These are phyloP conservation scores for Tricholoma bakamatsutake DNA, from an alignment of 768 basidiomycete genomes.

Conservation along the genomic window DNA sequence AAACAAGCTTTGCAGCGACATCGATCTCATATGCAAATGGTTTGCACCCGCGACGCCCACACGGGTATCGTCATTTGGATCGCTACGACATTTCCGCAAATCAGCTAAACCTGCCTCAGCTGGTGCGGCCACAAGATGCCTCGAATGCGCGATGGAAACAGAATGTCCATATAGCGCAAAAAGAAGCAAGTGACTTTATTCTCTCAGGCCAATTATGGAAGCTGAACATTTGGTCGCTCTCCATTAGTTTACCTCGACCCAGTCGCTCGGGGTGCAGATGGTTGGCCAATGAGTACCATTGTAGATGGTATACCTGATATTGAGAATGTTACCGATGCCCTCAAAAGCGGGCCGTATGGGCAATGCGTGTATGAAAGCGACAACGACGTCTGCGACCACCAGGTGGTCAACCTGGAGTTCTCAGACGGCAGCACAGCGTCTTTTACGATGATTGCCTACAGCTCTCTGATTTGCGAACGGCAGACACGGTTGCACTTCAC, in stretches of 20 bases:
- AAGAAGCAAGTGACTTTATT: slow-evolving; percentile 46
- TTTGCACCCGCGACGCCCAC: slow-evolving; percentile 57
- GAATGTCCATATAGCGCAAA: slow-evolving; percentile 86
- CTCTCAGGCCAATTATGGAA: neutral
- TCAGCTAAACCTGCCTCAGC: slow-evolving; percentile 64
- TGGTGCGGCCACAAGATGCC: slow-evolving; percentile 62
- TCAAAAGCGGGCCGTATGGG: slow-evolving; percentile 71
- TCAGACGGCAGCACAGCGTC: slow-evolving; percentile 75
- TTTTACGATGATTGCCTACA: slow-evolving; percentile 88
- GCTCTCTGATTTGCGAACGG: slow-evolving; percentile 74
- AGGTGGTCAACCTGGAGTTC: slow-evolving; percentile 88
- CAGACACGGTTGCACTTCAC: slow-evolving; percentile 82
- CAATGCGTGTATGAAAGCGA: slow-evolving; percentile 78
- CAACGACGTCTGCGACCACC: slow-evolving; percentile 89
- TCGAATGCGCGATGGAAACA: slow-evolving; percentile 67
- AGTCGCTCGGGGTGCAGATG: slow-evolving; percentile 44
- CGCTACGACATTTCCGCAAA: slow-evolving; percentile 76
- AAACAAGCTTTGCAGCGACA: slow-evolving; percentile 48
- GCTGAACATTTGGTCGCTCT: slow-evolving; percentile 2
- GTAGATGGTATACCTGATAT: slow-evolving; percentile 84
- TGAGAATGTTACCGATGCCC: slow-evolving; percentile 72
- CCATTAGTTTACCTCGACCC: slow-evolving; percentile 73
- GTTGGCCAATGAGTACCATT: slow-evolving; percentile 65
- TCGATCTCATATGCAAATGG: slow-evolving; percentile 80
- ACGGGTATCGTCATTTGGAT: slow-evolving; percentile 82